Evolutionary conservation across 2,329 filamentous ascomycete species (phyloP).

Genomic region (Spiromastix sp.): DNA sequence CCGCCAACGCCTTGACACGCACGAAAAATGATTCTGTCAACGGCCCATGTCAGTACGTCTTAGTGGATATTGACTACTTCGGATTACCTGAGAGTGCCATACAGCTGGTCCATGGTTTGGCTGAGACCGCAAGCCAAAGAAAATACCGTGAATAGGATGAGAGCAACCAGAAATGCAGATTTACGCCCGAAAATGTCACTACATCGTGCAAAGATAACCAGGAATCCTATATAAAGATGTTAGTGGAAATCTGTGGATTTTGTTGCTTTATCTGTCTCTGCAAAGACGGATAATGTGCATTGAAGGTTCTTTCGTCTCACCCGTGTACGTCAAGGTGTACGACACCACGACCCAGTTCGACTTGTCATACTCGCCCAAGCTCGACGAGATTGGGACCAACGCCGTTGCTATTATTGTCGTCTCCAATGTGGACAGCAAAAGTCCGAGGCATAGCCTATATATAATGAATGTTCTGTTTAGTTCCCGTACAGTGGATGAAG

Average conservation of each 20-base stretch:
- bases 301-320: conserved; percentile 13
- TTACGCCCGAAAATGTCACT: conserved; percentile 38
- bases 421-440: conserved; percentile 39
- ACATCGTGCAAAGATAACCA: conserved; percentile 35
- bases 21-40: conserved; percentile 16
- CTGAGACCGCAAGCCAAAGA: conserved; percentile 31
- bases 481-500: too few relatives aligned
- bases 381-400: conserved; percentile 35
- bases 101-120: conserved; percentile 23
- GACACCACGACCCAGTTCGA: conserved; percentile 39
- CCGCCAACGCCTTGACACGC: conserved; percentile 20
- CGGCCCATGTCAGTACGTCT: background rate
- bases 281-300: too few relatives aligned
- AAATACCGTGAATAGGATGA: conserved; percentile 31
- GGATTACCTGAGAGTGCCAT: conserved; percentile 4
- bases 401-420: conserved; percentile 44
- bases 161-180: conserved; percentile 24
- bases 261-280: too few relatives aligned
- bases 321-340: conserved; percentile 41
- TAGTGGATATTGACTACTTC: background rate
- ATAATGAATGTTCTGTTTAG: background rate
- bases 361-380: conserved; percentile 26
- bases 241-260: background rate
- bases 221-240: conserved; percentile 21
- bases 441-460: conserved; percentile 15